phyloP scores from a whole-genome alignment of 495 filamentous ascomycete species.

The Astrocystis sublimbata region DNA sequence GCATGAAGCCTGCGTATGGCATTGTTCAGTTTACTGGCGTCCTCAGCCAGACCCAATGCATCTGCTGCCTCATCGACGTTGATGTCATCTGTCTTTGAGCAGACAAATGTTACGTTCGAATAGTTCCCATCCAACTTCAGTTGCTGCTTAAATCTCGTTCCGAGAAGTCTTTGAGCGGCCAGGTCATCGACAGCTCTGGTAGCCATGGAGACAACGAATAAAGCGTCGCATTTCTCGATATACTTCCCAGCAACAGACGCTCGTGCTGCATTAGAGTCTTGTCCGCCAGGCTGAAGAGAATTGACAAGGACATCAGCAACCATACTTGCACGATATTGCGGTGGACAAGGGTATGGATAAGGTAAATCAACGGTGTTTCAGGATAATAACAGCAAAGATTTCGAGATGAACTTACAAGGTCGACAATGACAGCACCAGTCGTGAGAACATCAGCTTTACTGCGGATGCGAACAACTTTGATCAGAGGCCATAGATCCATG shows the following conservation, averaged over 20 bases:
- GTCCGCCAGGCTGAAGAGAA: constrained; percentile 48
- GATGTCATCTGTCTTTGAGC: constrained; percentile 64
- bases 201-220: constrained; percentile 60
- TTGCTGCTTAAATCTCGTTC: constrained; percentile 58
- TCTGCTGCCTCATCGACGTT: constrained; percentile 24
- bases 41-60: constrained; percentile 41
- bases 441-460: constrained; percentile 50
- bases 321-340: too few species aligned
- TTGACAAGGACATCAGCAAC: too few species aligned
- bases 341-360: background rate
- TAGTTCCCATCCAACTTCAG: constrained; percentile 59
- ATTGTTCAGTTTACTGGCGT: constrained; percentile 26
- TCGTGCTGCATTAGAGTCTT: constrained; percentile 62
- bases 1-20: background rate
- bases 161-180: constrained; percentile 55
- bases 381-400: background rate
- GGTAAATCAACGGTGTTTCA: background rate
- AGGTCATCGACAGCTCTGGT: constrained; percentile 62
- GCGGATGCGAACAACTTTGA: constrained; percentile 57
- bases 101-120: constrained; percentile 57
- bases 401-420: constrained; percentile 37
- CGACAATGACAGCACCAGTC: constrained; percentile 60
- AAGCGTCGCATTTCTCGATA: constrained; percentile 51
- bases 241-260: constrained; percentile 56
- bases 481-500: constrained; percentile 60